These are phyloP conservation scores for Phellinidium pouzarii DNA, from an alignment of 1,284 basidiomycete genomes.

Conservation along the genomic window DNA sequence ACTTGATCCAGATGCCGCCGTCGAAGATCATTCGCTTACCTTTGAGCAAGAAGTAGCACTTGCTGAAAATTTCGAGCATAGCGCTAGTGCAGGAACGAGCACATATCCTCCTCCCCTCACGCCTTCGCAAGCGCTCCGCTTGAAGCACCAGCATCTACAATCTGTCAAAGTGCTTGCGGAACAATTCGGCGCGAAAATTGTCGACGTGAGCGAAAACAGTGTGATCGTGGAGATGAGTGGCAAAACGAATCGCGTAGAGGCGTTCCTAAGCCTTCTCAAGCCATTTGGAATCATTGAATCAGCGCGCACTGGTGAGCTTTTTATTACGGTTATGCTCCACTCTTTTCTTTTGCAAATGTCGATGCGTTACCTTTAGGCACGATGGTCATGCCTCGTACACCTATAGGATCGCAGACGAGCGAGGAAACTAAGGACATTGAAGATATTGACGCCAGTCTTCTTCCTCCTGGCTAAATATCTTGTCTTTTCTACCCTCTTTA, in stretches of 20 bases:
- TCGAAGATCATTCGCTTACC: slow-evolving; percentile 38
- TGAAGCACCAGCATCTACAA: slow-evolving; percentile 86
- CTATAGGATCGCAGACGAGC: slow-evolving; percentile 63
- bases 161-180: slow-evolving; percentile 79
- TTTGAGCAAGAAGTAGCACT: slow-evolving; percentile 62
- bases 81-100: slow-evolving; percentile 31
- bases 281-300: slow-evolving; percentile 96
- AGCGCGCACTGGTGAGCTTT: slow-evolving; percentile 74
- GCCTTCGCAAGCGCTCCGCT: slow-evolving; percentile 77
- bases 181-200: slow-evolving; percentile 91
- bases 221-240: slow-evolving; percentile 94
- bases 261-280: slow-evolving; percentile 87
- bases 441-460: slow-evolving; percentile 75
- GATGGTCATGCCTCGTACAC: slow-evolving; percentile 96
- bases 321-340: slow-evolving; percentile 6
- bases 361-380: slow-evolving; percentile 46
- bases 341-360: slow-evolving; percentile 5
- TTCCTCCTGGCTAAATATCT: slow-evolving; percentile 91
- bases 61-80: slow-evolving; percentile 70
- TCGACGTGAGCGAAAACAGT: slow-evolving; percentile 91
- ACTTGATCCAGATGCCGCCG: slow-evolving; percentile 19
- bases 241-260: slow-evolving; percentile 88
- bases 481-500: no score
- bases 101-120: slow-evolving; percentile 44
- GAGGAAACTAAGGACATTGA: slow-evolving; percentile 52